phyloP scores from a whole-genome alignment of 164 flowering plant species.

The Vitis cinerea region DNA sequence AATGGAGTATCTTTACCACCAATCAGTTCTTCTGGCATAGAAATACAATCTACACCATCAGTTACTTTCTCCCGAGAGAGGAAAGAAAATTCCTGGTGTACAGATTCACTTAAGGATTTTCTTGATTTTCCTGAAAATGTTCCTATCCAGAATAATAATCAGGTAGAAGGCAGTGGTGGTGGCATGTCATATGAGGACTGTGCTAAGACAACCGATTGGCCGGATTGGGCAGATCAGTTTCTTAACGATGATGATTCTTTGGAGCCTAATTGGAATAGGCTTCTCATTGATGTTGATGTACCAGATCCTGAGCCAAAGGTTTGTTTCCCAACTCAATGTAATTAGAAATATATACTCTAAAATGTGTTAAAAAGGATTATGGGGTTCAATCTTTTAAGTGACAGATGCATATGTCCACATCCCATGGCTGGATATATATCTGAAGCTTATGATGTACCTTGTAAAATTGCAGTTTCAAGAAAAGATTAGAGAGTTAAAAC shows the following conservation, averaged over 20 bases:
- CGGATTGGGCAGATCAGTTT: constrained; percentile 41
- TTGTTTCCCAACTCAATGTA: not conserved
- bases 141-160: constrained; percentile 19
- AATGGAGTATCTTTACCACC: constrained; percentile 16
- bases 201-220: constrained; percentile 29
- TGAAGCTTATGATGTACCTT: too few species aligned
- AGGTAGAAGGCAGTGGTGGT: constrained; percentile 17
- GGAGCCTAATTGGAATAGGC: constrained; percentile 37
- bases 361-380: too few species aligned
- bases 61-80: constrained; percentile 20
- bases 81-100: constrained; percentile 36
- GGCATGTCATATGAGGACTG: constrained; percentile 24
- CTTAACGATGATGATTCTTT: constrained; percentile 32
- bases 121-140: constrained; percentile 30
- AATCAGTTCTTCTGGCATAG: constrained; percentile 14
- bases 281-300: constrained; percentile 27
- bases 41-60: constrained; percentile 21
- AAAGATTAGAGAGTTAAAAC: too few species aligned
- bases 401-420: too few species aligned
- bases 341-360: too few species aligned
- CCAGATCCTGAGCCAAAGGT: constrained; percentile 37
- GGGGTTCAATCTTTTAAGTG: too few species aligned
- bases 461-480: too few species aligned
- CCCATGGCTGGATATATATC: too few species aligned
- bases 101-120: constrained; percentile 32